Evolutionary conservation across 2,329 filamentous ascomycete species (phyloP).

Genomic region (Aspergillus luchuensis): DNA sequence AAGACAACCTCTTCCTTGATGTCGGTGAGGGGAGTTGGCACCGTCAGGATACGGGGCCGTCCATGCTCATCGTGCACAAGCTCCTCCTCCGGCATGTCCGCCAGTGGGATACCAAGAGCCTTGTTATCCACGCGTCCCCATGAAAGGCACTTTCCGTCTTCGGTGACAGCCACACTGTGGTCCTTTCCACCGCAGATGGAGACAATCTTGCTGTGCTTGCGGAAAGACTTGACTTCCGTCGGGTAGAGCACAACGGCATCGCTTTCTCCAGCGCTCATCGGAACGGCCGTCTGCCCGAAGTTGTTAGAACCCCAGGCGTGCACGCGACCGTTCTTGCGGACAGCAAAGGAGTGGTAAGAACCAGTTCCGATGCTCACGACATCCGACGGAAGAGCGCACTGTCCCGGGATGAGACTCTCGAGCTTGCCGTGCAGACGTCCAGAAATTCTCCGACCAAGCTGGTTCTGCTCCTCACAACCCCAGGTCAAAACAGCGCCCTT

Average conservation of each 20-base stretch:
- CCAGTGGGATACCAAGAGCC: conserved; percentile 15
- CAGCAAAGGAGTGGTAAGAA: conserved; percentile 51
- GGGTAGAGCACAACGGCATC: conserved; percentile 29
- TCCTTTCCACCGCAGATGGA: conserved; percentile 21
- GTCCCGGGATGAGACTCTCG: conserved; percentile 53
- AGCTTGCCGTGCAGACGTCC: conserved; percentile 53
- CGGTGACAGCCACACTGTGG: conserved; percentile 23
- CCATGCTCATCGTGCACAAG: conserved; percentile 13
- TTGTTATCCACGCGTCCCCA: conserved; percentile 25
- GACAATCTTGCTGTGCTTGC: conserved; percentile 9
- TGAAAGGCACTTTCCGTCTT: conserved; percentile 19
- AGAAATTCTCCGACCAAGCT: conserved; percentile 64
- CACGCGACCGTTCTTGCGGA: conserved; percentile 41
- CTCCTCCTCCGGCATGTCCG: conserved; percentile 14
- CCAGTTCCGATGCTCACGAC: conserved; percentile 45
- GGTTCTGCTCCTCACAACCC: conserved; percentile 72
- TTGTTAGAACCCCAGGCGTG: conserved; percentile 81
- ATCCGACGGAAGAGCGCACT: conserved; percentile 54
- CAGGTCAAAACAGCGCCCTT: conserved; percentile 68
- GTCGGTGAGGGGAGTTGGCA: conserved; percentile 9
- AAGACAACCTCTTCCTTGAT: conserved; percentile 10
- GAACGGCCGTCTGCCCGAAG: conserved; percentile 71
- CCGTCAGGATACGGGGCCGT: conserved; percentile 19
- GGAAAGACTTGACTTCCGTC: conserved; percentile 12
- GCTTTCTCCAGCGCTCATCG: conserved; percentile 61